Conservation (phyloP, 1,284 basidiomycete species). For the Trichosporon ovoides region DNA sequence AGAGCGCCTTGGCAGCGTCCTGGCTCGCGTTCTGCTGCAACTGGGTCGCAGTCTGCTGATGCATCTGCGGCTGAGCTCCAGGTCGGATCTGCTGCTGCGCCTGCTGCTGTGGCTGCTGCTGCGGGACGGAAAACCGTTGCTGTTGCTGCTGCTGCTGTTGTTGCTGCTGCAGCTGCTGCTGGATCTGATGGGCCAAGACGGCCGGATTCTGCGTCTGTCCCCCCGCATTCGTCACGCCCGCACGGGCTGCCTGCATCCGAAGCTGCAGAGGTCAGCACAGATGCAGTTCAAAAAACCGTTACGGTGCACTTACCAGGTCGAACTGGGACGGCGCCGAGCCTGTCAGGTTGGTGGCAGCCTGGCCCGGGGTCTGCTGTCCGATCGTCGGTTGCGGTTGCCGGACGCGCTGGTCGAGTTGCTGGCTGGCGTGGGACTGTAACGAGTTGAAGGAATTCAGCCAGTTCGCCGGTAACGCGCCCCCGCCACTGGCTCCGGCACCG, state of each 20-base stretch:
- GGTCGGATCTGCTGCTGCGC: conserved; percentile 7
- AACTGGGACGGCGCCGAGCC: conserved; percentile 14
- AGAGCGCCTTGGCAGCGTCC: conserved; percentile 8
- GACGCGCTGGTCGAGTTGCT: conserved; percentile 11
- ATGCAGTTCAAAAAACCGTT: background rate
- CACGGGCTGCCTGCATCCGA: conserved; percentile 20
- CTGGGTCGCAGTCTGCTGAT: background rate
- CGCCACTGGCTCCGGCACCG: background rate
- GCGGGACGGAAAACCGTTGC: background rate
- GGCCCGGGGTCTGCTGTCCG: conserved; percentile 5
- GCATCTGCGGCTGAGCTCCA: background rate
- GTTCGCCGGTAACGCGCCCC: conserved; percentile 10
- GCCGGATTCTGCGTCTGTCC: conserved; percentile 10
- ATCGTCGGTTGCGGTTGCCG: conserved; percentile 4
- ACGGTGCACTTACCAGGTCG: conserved; percentile 14
- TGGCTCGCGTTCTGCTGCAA: background rate
- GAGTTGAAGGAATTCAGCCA: conserved; percentile 21
- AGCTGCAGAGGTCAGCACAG: conserved; percentile 8
- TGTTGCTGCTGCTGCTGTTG: background rate
- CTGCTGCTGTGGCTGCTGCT: conserved; percentile 4
- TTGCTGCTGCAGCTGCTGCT: conserved; percentile 8
- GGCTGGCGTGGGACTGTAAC: conserved; percentile 16
- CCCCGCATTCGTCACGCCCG: conserved; percentile 7
- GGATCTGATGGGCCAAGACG: conserved; percentile 15
- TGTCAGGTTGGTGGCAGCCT: conserved; percentile 9